A percentile compares a stretch with the other conserved stretches of the same genome.
These are phyloP conservation scores for Euphorbia pulcherrima DNA, from an alignment of 345 rosid species.

Conservation along the genomic window DNA sequence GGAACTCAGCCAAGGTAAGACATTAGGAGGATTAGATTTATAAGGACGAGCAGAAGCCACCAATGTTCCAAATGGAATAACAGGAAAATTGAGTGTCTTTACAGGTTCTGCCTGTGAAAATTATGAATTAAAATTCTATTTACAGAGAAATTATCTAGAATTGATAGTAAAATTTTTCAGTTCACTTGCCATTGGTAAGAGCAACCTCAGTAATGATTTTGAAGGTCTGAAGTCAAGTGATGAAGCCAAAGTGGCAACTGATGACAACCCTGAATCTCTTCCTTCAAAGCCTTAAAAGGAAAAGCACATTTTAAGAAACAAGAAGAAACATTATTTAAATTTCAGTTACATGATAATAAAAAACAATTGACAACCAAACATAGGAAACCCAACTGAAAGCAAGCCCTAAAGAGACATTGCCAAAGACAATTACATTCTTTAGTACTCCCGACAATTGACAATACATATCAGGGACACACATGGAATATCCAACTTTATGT, in stretches of 20 bases:
- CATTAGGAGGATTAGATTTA: constrained; percentile 60
- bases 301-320: constrained; percentile 12
- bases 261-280: constrained; percentile 60
- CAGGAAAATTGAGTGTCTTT: constrained; percentile 55
- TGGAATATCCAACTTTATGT: neutral
- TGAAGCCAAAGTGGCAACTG: constrained; percentile 64
- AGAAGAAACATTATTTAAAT: neutral
- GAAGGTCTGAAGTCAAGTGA: constrained; percentile 77
- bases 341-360: neutral
- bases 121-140: constrained; percentile 2
- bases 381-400: neutral
- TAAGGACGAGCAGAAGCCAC: constrained; percentile 57
- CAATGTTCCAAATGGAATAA: constrained; percentile 58
- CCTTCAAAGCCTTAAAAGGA: constrained; percentile 48
- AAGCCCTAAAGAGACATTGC: neutral
- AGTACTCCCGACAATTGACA: neutral
- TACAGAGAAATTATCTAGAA: neutral
- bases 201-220: constrained; percentile 55
- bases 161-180: neutral
- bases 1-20: constrained; percentile 53
- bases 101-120: constrained; percentile 57
- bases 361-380: neutral
- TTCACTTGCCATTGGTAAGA: constrained; percentile 71
- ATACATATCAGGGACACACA: neutral
- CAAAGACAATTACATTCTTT: neutral